These are phyloP conservation scores for Decorospora gaudefroyi DNA, from an alignment of 2,329 filamentous ascomycete genomes.

Conservation along the genomic window DNA sequence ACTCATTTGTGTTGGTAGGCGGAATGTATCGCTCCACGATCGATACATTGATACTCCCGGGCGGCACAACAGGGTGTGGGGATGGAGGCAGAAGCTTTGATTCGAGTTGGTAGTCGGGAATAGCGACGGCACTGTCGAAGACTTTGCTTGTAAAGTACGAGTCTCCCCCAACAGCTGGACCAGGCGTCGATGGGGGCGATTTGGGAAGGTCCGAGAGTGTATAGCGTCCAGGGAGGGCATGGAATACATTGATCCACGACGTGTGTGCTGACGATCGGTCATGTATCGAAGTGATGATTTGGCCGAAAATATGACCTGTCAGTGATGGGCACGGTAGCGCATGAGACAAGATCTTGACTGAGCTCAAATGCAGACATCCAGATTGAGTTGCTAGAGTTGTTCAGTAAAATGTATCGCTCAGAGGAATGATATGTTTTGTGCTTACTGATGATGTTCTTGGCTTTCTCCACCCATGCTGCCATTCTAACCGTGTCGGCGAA, in stretches of 20 bases:
- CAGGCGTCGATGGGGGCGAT: conserved; percentile 65
- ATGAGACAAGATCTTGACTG: conserved; percentile 63
- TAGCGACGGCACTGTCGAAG: conserved; percentile 65
- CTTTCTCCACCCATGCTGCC: conserved; percentile 39
- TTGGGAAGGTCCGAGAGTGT: conserved; percentile 65
- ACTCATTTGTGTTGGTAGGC: conserved; percentile 62
- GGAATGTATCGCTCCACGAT: conserved; percentile 69
- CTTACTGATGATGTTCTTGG: conserved; percentile 44
- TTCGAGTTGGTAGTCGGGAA: conserved; percentile 62
- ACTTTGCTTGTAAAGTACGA: conserved; percentile 66
- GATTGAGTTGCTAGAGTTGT: conserved; percentile 38
- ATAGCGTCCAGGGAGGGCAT: conserved; percentile 66
- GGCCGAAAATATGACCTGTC: conserved; percentile 57
- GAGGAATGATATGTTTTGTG: not conserved
- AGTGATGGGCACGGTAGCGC: conserved; percentile 61
- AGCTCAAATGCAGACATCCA: conserved; percentile 41
- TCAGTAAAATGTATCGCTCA: conserved; percentile 12
- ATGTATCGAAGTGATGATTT: conserved; percentile 61
- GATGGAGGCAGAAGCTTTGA: conserved; percentile 56
- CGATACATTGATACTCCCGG: conserved; percentile 63
- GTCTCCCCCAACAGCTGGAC: conserved; percentile 55
- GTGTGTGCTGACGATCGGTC: conserved; percentile 57
- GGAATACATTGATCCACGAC: conserved; percentile 66
- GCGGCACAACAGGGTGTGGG: conserved; percentile 63
- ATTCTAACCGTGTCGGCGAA: conserved; percentile 31